Evolutionary conservation across 352 stramenopile genomes (phyloP), one percentile per base, ranked within the genome.

Genomic region (Phytophthora sansomeana): DNA sequence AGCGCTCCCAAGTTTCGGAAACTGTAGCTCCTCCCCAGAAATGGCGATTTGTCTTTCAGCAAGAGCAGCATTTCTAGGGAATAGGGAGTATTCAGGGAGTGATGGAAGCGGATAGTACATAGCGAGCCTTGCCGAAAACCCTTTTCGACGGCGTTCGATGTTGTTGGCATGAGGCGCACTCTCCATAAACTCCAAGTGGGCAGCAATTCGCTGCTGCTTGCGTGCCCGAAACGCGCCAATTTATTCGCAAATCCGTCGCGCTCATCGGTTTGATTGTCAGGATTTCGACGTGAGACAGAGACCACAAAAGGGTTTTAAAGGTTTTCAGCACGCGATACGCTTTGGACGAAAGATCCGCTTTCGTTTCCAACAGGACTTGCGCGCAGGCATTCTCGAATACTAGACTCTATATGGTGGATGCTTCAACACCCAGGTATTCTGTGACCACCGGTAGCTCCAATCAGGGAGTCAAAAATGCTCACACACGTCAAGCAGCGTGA

Each of bases 401-500:
- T 5, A 13, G 36, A 24, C 36, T 21, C 14, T 43, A 5, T 0
- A 24, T 13, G 14, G 21, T 43, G 4, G 13, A 5, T 0, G 11
- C 14, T 2, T 43, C 36, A 5, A 13, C 13, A 4, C 8, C 6
- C 14, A 43, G 5, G 5, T 43, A 43, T 2, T 21, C 13, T 19
- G 13, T 2, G 7, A 43, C 14, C 4, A 1, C 6, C 6, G 36
- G 16, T 1, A 24, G 7, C 36, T 39, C 36, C 3, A n/a, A 43
- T 21, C 1, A 43, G 36, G 21, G 36, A 6, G 36, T 19, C 36
- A 13, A 43, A 43, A 19, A 43, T 19, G 36, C n/a, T 43, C 36
- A 11, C 36, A 16, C 36, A 43, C 36, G 36, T 43, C 36, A 11
- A 51, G 48, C 7, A 51, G 39, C 39, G 39, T 43, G 28, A 51